Evolutionary conservation across 306 rosid species (phyloP), one percentile per base, ranked within the genome.

Genomic region (Cicer judaicum): DNA sequence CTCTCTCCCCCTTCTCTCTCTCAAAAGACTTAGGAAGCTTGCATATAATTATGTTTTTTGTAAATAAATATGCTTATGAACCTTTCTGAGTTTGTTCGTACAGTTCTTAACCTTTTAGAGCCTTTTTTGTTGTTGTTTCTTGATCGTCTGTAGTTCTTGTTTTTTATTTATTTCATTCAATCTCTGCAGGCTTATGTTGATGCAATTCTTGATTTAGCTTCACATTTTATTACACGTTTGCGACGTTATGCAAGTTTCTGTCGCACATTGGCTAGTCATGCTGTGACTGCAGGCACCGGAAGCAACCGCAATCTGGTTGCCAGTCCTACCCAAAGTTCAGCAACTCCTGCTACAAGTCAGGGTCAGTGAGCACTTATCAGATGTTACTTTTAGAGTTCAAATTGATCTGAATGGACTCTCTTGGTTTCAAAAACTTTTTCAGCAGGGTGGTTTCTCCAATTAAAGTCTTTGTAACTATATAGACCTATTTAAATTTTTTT

Each of bases 161-260:
- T 77, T 74, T 74, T 42, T 79, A 65, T 67, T 59, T 42, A 59
- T 69, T 81, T 48, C 64, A 73, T 50, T 14, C 15, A 41, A 47
- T 74, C 5, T 79, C 40, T 85, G 68, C 96, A 94, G 99, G 99
- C 98, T 78, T 94, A 94, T 57, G 99, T 92, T 62, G 99, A 94
- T 81, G 89, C 99, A 24, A 85, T 94, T 81, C 99, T 94, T 82
- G 99, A 94, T 90, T 86, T 94, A 69, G 99, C 99, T 81, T 92
- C 99, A 41, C 99, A 94, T 84, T 94, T 94, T 83, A 92, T 94
- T 72, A 94, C 99, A 62, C 97, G 99, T 11, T 80, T 94, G 85
- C 87, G 99, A 65, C 99, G 99, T 19, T 94, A 94, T 83, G 99
- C 99, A 48, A 94, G 99, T 87, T 94, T 94, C 83, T 94, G 99